Evolutionary conservation across 371 early-diverging fungal genomes (phyloP).

Genomic region (Apophysomyces sp.): DNA sequence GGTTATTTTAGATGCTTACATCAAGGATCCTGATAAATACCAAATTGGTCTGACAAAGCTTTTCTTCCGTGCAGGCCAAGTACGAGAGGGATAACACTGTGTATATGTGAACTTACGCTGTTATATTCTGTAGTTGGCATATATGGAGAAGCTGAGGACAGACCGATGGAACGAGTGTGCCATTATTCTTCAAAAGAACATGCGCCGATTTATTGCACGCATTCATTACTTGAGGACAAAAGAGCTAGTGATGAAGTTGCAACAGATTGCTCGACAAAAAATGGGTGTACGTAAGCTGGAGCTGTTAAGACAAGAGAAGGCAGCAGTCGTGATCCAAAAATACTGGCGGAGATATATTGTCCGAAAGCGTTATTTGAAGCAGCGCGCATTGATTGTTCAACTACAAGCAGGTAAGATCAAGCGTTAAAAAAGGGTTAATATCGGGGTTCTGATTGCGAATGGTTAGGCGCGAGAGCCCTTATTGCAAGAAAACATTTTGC

Average conservation of each 20-base stretch:
- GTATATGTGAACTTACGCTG: background rate
- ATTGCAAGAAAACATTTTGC: conserved; percentile 49
- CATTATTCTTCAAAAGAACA: conserved; percentile 86
- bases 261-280: conserved; percentile 61
- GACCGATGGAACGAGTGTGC: conserved; percentile 79
- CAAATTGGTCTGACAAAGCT: conserved; percentile 97
- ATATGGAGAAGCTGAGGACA: conserved; percentile 86
- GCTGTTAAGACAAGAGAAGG: conserved; percentile 61
- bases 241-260: conserved; percentile 52
- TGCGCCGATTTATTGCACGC: conserved; percentile 74
- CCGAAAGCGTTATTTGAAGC: conserved; percentile 50
- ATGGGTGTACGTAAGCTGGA: conserved; percentile 57
- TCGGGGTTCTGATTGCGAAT: background rate
- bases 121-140: conserved; percentile 64
- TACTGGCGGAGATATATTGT: conserved; percentile 68
- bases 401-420: conserved; percentile 45
- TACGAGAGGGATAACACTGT: conserved; percentile 2
- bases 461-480: conserved; percentile 39
- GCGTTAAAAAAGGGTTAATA: background rate
- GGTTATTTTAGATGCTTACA: conserved; percentile 66
- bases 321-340: conserved; percentile 81
- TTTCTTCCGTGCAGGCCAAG: conserved; percentile 97
- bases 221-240: conserved; percentile 60
- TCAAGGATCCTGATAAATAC: conserved; percentile 81
- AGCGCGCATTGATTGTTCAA: conserved; percentile 31